Conservation (phyloP, 768 basidiomycete species). For the Boletus subcaerulescens region DNA sequence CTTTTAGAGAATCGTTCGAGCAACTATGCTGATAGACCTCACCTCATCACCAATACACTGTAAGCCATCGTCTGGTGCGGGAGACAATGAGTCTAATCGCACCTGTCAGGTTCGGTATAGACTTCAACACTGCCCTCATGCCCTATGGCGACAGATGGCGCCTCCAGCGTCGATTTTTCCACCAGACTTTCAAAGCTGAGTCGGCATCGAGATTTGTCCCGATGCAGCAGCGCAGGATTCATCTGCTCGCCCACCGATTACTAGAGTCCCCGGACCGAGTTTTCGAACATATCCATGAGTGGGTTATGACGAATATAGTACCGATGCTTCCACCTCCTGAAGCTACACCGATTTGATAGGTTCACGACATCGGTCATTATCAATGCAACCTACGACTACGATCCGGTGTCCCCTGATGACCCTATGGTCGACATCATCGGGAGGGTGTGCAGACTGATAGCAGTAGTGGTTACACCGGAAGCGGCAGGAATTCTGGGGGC, state of each 20-base stretch:
- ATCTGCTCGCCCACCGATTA: conserved; percentile 4
- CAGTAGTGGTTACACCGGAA: conserved; percentile 4
- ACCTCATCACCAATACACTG: conserved; percentile 13
- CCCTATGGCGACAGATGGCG: conserved; percentile 20
- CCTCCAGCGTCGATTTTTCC: conserved; percentile 18
- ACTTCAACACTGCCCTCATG: conserved; percentile 13
- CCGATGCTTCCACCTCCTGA: background rate
- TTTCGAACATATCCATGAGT: conserved; percentile 13
- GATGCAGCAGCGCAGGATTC: conserved; percentile 12
- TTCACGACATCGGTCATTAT: conserved; percentile 27
- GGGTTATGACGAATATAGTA: conserved; percentile 11
- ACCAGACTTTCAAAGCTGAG: conserved; percentile 13
- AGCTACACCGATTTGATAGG: background rate
- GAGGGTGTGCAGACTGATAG: conserved; percentile 3
- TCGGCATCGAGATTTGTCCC: conserved; percentile 12
- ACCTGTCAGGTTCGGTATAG: conserved; percentile 12
- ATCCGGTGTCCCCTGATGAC: conserved; percentile 14
- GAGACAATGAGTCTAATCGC: background rate
- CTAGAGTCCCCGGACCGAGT: conserved; percentile 5
- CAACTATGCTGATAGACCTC: conserved; percentile 20
- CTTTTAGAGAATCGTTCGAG: conserved; percentile 18
- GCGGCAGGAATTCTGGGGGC: conserved; percentile 8
- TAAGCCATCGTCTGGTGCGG: background rate
- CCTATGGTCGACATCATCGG: conserved; percentile 11
- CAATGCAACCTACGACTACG: conserved; percentile 16